Evolutionary conservation across 306 rosid genomes (phyloP), one percentile per base, ranked within the genome.

Genomic region (Pachyrhizus erosus): DNA sequence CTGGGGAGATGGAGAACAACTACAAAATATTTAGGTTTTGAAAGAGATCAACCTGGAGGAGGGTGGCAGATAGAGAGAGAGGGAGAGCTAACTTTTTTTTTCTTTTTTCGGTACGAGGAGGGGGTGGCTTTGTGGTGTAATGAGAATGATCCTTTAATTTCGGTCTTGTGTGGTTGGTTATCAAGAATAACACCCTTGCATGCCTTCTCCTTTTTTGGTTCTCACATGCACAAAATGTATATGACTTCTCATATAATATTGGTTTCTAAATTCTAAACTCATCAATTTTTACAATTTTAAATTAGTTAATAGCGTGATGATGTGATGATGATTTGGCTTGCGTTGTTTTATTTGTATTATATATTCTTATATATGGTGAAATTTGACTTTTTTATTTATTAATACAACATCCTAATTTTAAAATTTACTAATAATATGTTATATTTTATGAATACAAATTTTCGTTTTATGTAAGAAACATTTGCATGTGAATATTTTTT

Each of bases 121-220:
- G 13, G 13, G 83, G 51, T 82, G 90, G 82, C 78, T 83, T 79
- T 83, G 88, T 76, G 87, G 88, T 85, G 88, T 51, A 66, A 85
- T 84, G 78, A 51, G 87, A 54, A 18, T 80, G 62, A 80, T 76
- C 86, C 93, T 83, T 67, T 46, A 49, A 69, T 86, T 82, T 80
- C 88, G 92, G 80, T 10, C 2, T 34, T 62, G 10, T 79, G 24
- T 54, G 76, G 66, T 80, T 69, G 57, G 26, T 69, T 69, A 1
- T 40, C 11, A 39, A 62, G 0, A 2, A 61, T 33, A 78, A 21
- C 77, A 54, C 58, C 51, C 31, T 29, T 26, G 9, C 68, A 17
- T 78, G 24, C 24, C 64, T 40, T 66, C 34, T 33, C 37, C 6
- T 48, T 33, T 64, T 73, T 17, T 57, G 5, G 23, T 66, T 13